Evolutionary conservation across 345 rosid genomes (phyloP).

Genomic region (Bruguiera sexangula): DNA sequence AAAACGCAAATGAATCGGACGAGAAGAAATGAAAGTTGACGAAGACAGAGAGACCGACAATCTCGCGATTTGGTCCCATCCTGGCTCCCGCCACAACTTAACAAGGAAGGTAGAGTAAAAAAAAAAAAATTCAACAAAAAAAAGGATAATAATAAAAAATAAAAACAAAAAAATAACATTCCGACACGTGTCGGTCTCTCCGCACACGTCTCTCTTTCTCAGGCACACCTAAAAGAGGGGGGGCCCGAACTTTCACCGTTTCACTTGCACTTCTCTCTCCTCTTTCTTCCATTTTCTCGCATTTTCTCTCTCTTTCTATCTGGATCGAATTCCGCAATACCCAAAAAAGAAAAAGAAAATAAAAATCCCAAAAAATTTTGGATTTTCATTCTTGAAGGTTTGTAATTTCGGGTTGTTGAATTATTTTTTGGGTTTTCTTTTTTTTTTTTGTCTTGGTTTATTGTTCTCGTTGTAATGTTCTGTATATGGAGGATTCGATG

Average conservation of each 20-base stretch:
- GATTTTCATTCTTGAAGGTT: not conserved
- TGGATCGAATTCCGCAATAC: conserved; percentile 21
- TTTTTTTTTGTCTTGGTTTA: not conserved
- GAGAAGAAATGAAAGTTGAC: too few relatives aligned
- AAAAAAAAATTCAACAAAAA: not conserved
- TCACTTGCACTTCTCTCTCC: not conserved
- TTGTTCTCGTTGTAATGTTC: not conserved
- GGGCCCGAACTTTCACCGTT: conserved; percentile 13
- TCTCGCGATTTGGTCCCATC: not conserved
- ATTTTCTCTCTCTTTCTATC: not conserved
- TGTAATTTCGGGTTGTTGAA: not conserved
- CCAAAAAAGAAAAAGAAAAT: not conserved
- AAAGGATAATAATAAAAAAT: not conserved
- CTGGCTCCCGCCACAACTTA: not conserved
- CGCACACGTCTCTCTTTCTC: not conserved
- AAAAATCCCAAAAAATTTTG: not conserved
- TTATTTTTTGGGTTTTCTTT: not conserved
- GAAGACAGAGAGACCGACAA: not conserved
- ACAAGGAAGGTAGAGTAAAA: not conserved
- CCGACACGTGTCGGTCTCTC: conserved; percentile 14
- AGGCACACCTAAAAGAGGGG: not conserved
- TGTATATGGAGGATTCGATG: conserved; percentile 11
- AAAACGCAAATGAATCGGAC: not conserved
- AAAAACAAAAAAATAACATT: not conserved
- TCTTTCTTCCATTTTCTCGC: not conserved